These are phyloP conservation scores for Sporothrix phasma DNA, from an alignment of 2,329 filamentous ascomycete genomes.

Conservation along the genomic window DNA sequence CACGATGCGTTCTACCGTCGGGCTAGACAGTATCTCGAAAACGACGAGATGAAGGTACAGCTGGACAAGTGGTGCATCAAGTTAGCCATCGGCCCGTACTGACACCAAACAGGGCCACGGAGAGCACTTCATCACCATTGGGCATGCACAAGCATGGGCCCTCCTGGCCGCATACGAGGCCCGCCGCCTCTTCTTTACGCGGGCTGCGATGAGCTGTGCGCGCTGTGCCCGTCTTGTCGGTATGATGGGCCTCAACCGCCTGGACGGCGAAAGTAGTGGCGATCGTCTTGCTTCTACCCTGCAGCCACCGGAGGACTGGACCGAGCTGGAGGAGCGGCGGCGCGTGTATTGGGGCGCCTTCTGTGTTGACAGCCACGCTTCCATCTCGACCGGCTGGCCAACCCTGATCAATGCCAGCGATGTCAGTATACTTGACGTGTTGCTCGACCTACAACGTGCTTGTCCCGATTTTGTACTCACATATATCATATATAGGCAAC, in stretches of 20 bases:
- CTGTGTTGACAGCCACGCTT: slow-evolving; percentile 72
- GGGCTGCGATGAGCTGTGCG: slow-evolving; percentile 74
- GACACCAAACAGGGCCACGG: slow-evolving; percentile 49
- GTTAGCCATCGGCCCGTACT: neutral
- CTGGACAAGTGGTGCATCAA: neutral
- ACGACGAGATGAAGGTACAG: slow-evolving; percentile 67
- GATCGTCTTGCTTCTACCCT: slow-evolving; percentile 58
- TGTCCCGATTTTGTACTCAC: neutral
- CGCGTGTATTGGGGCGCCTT: slow-evolving; percentile 82
- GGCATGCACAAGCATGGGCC: slow-evolving; percentile 71
- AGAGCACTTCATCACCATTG: slow-evolving; percentile 68
- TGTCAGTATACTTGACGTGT: slow-evolving; percentile 27
- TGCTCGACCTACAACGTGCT: no score
- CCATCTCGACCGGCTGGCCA: slow-evolving; percentile 85
- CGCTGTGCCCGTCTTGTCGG: slow-evolving; percentile 59
- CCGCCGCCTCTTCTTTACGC: slow-evolving; percentile 72
- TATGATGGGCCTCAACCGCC: slow-evolving; percentile 75
- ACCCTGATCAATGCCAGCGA: slow-evolving; percentile 67
- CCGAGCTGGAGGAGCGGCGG: slow-evolving; percentile 64
- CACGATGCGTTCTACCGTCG: slow-evolving; percentile 74
- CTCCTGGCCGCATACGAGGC: slow-evolving; percentile 72
- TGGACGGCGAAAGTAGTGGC: slow-evolving; percentile 56
- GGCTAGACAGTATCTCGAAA: slow-evolving; percentile 71
- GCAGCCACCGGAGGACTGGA: slow-evolving; percentile 66
- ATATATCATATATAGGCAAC: slow-evolving; percentile 45